Conservation (phyloP, 2,329 filamentous ascomycete genomes). For the Colletotrichum tofieldiae region DNA sequence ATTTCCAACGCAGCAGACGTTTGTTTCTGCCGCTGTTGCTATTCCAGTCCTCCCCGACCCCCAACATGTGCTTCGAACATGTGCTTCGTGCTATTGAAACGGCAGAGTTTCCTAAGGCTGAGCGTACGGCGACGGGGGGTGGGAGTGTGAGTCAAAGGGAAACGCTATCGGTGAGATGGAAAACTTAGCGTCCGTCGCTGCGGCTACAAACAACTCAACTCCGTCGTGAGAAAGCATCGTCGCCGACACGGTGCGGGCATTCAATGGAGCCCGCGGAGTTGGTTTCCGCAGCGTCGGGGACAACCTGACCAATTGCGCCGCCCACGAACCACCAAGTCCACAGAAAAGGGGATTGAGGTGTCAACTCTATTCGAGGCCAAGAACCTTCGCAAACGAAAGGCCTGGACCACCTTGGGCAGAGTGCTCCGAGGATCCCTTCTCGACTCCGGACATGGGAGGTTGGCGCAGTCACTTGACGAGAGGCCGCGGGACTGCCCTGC, state of each 20-base stretch:
- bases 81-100: conserved; percentile 8
- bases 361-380: conserved; percentile 15
- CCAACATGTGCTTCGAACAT: no score
- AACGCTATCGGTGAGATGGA: neutral
- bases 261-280: conserved; percentile 19
- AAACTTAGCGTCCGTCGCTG: conserved; percentile 9
- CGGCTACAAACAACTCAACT: neutral
- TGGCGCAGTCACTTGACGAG: neutral
- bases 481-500: neutral
- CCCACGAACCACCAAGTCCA: neutral
- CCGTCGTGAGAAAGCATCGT: neutral
- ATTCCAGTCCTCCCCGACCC: neutral
- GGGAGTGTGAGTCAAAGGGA: neutral
- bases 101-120: neutral
- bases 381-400: neutral
- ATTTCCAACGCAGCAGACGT: neutral
- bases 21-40: conserved; percentile 9
- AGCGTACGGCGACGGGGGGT: neutral
- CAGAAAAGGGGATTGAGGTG: neutral
- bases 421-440: neutral
- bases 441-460: no score
- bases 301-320: neutral
- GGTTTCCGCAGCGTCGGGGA: conserved; percentile 7
- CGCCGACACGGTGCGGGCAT: neutral
- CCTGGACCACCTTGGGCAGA: neutral